Conservation (phyloP, 192 early-diverging fungal species). For the Linnemannia schmuckeri region DNA sequence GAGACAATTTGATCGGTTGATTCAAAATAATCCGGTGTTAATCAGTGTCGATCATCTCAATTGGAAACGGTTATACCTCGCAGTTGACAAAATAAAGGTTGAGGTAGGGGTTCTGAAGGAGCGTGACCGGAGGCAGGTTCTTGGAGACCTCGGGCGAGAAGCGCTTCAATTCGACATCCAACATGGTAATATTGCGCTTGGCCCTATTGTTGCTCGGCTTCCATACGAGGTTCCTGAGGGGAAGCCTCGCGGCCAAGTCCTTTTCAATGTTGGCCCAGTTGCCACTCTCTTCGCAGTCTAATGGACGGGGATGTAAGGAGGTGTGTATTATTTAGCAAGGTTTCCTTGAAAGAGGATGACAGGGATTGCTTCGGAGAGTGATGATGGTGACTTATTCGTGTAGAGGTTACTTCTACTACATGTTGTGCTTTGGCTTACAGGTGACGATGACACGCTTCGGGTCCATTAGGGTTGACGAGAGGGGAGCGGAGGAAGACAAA, state of each 20-base stretch:
- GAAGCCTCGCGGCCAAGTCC: constrained; percentile 78
- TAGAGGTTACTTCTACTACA: not conserved
- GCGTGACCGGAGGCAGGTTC: constrained; percentile 56
- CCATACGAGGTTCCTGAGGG: constrained; percentile 85
- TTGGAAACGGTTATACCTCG: constrained; percentile 65
- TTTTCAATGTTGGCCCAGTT: constrained; percentile 75
- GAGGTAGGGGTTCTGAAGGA: constrained; percentile 73
- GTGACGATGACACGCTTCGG: constrained; percentile 55
- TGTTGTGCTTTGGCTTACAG: constrained; percentile 17
- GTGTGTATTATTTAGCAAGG: not conserved
- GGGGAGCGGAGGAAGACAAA: not conserved
- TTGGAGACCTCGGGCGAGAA: constrained; percentile 58
- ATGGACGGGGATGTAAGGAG: not conserved
- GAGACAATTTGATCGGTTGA: constrained; percentile 1
- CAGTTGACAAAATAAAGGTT: constrained; percentile 86
- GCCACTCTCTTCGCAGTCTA: constrained; percentile 70
- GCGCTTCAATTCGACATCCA: constrained; percentile 71
- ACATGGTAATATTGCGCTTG: constrained; percentile 70
- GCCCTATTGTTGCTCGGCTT: constrained; percentile 76
- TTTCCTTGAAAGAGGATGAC: not conserved
- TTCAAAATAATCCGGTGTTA: not conserved
- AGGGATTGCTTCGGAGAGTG: not conserved
- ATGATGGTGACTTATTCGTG: not conserved
- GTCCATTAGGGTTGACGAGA: constrained; percentile 27
- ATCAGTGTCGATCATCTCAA: not conserved